These are phyloP conservation scores for Trametes cubensis DNA, from an alignment of 768 basidiomycete species.

Conservation along the genomic window DNA sequence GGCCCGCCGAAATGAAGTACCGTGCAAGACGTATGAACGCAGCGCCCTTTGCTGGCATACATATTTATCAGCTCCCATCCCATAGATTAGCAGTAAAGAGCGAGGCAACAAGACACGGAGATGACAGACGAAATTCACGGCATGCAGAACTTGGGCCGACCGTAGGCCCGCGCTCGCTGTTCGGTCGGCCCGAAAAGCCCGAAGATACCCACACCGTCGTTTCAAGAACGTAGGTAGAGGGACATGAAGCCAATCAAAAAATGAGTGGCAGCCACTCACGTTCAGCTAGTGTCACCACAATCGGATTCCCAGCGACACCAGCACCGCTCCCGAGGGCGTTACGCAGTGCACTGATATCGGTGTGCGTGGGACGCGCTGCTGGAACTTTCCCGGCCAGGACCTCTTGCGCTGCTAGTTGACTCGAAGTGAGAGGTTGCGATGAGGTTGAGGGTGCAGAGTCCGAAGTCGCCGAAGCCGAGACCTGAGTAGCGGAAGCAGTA, in stretches of 20 bases:
- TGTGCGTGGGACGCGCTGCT: conserved; percentile 15
- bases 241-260: neutral
- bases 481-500: conserved; percentile 23
- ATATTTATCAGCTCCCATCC: neutral
- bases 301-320: conserved; percentile 57
- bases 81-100: no score
- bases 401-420: conserved; percentile 47
- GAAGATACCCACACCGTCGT: neutral
- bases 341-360: conserved; percentile 47
- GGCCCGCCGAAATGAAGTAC: conserved; percentile 49
- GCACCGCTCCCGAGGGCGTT: conserved; percentile 46
- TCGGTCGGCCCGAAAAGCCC: no score
- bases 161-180: no score
- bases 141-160: no score
- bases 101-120: no score
- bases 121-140: no score
- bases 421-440: conserved; percentile 30
- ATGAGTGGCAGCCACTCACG: conserved; percentile 51
- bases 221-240: neutral
- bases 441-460: conserved; percentile 11
- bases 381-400: conserved; percentile 33
- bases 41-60: conserved; percentile 61
- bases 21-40: conserved; percentile 60
- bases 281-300: conserved; percentile 82
- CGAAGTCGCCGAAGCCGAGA: conserved; percentile 13